Evolutionary conservation across 345 rosid species (phyloP).

Genomic region (Brassica cretica): DNA sequence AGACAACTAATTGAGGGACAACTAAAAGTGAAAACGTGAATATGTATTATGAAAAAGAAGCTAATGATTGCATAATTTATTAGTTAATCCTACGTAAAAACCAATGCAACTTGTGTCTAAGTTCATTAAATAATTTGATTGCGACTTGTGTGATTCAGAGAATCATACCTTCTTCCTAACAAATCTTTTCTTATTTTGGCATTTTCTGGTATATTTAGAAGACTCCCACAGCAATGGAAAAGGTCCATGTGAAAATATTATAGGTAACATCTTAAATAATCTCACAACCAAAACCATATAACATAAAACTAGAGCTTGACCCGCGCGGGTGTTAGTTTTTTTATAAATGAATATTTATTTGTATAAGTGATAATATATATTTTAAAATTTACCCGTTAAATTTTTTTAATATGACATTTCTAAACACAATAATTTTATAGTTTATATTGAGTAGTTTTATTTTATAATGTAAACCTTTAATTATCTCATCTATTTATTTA

Average conservation of each 20-base stretch:
- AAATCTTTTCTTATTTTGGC: slow-evolving; percentile 38
- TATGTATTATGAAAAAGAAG: neutral
- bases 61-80: slow-evolving; percentile 22
- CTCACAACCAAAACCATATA: neutral
- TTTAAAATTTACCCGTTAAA: too few relatives aligned
- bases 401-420: too few relatives aligned
- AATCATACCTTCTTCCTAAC: slow-evolving; percentile 42
- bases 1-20: neutral
- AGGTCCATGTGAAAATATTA: slow-evolving; percentile 35
- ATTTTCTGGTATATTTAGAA: slow-evolving; percentile 26
- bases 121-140: slow-evolving; percentile 16
- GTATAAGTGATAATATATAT: too few relatives aligned
- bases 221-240: slow-evolving; percentile 37
- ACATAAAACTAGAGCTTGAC: neutral
- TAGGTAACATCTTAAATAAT: neutral
- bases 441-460: too few relatives aligned
- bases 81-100: slow-evolving; percentile 21
- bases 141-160: slow-evolving; percentile 33
- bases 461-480: too few relatives aligned
- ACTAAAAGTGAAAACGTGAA: slow-evolving; percentile 18
- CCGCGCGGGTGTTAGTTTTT: too few relatives aligned
- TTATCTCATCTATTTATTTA: too few relatives aligned
- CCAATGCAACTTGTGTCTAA: neutral
- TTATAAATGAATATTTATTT: too few relatives aligned
- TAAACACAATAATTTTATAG: too few relatives aligned